Conservation (phyloP, 2,329 filamentous ascomycete species). For the Furcasterigmium sp. region DNA sequence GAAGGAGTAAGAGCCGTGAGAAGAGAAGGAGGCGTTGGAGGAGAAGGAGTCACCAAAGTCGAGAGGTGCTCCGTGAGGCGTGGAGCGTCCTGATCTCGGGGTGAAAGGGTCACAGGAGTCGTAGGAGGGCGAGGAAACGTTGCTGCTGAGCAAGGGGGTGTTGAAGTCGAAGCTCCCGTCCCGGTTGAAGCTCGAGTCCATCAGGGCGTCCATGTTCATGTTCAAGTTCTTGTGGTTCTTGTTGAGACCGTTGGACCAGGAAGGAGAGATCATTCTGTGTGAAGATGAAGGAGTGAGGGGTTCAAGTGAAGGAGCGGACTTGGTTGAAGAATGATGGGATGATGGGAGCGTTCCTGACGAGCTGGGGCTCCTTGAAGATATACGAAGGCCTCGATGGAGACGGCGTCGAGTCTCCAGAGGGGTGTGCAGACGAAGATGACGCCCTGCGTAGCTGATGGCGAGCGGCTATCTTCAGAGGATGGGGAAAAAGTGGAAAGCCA, state of each 20-base stretch:
- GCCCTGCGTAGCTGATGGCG: conserved; percentile 10
- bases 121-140: conserved; percentile 29
- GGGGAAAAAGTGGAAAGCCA: conserved; percentile 13
- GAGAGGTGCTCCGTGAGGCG: conserved; percentile 30
- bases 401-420: conserved; percentile 26
- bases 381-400: conserved; percentile 18
- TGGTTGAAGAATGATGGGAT: conserved; percentile 14
- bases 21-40: conserved; percentile 17
- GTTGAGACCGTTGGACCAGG: not conserved
- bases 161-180: conserved; percentile 12
- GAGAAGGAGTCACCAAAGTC: conserved; percentile 29
- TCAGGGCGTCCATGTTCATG: conserved; percentile 10
- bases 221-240: conserved; percentile 7
- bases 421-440: conserved; percentile 21
- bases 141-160: conserved; percentile 10
- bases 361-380: conserved; percentile 35
- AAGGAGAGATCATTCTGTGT: conserved; percentile 5
- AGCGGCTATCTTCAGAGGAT: conserved; percentile 9
- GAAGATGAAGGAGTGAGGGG: conserved; percentile 7
- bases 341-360: conserved; percentile 16
- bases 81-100: conserved; percentile 37
- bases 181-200: conserved; percentile 9
- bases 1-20: conserved; percentile 17
- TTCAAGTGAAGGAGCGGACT: conserved; percentile 11
- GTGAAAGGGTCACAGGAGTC: conserved; percentile 39